phyloP scores from a whole-genome alignment of 2,329 filamentous ascomycete species.

The Paradendryphiella salina region DNA sequence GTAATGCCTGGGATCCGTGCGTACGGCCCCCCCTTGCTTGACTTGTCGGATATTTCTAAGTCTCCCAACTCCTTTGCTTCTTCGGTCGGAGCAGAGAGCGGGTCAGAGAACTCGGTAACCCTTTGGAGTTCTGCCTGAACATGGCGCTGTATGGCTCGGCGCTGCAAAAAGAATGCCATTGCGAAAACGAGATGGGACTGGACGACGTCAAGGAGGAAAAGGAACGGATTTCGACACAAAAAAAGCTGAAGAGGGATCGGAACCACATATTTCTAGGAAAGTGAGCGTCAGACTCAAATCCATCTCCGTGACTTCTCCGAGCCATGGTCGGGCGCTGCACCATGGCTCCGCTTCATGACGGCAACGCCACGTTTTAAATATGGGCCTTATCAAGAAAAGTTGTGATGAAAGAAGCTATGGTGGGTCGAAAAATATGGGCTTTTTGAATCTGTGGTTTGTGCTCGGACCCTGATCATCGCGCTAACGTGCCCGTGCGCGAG shows the following conservation, averaged over 20 bases:
- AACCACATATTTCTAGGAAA: not conserved
- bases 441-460: not conserved
- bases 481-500: too few species aligned
- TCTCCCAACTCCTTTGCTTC: not conserved
- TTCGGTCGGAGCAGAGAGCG: not conserved
- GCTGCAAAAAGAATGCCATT: conserved; percentile 11
- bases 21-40: conserved; percentile 2
- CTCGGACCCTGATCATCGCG: conserved; percentile 2
- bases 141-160: conserved; percentile 1
- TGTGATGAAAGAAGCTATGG: not conserved
- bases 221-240: not conserved
- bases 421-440: conserved; percentile 4
- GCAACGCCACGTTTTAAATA: conserved; percentile 2
- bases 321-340: not conserved
- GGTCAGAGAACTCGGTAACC: conserved; percentile 1
- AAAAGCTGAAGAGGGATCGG: not conserved
- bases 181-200: not conserved
- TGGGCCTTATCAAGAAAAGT: conserved; percentile 2
- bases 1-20: conserved; percentile 8
- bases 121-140: conserved; percentile 5
- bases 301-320: conserved; percentile 4
- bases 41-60: not conserved
- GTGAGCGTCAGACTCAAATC: not conserved
- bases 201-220: not conserved
- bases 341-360: not conserved